Base-by-base conservation (phyloP, 495 filamentous ascomycete genomes). In the Hamigera avellanea region DNA sequence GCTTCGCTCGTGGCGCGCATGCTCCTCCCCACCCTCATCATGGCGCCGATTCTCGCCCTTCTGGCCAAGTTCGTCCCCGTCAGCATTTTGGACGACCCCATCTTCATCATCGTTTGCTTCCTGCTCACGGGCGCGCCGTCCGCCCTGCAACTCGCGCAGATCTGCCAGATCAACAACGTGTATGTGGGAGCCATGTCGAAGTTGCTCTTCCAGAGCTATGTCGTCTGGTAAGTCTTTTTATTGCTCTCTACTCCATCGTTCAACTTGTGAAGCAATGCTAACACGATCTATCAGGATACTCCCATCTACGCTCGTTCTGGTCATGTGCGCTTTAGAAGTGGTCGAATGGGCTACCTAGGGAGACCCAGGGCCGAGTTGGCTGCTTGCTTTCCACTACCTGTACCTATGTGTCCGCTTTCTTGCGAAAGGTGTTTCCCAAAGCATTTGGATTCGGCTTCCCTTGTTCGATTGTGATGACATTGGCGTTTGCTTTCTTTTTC, bases 41-140 rank as follows among this genome's bases (percentile, higher is more conserved):
- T 95, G 83, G 83, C 86, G 3, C 93, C 91, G n/a, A 52, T 96
- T 12, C 65, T 96, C 1, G 91, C 88, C 1, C 40, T 96, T n/a
- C 67, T 80, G 16, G 91, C 93, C 19, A 98, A 96, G 44, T 95
- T 79, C 49, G 76, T 93, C 10, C 86, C 85, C 0, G 70, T 98
- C 56, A 93, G 86, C 64, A 96, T 96, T 39, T 62, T 98, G 21
- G 91, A 93, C 56, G 91, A 98, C 48, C 93, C 93, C 5, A 96
- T 98, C 48, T 98, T 98, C 57, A 76, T 96, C 40, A 81, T 96
- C 42, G 93, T 98, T 26, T 95, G 87, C 57, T 98, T 95, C 68
- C 70, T 98, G 32, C 79, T 98, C 45, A 87, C 85, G 1, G 91
- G 91, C 14, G 91, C 91, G 6, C 91, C 91, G 10, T 94, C 85